These are phyloP conservation scores for Cylindrotheca fusiformis DNA, from an alignment of 108 stramenopile genomes.

Conservation along the genomic window DNA sequence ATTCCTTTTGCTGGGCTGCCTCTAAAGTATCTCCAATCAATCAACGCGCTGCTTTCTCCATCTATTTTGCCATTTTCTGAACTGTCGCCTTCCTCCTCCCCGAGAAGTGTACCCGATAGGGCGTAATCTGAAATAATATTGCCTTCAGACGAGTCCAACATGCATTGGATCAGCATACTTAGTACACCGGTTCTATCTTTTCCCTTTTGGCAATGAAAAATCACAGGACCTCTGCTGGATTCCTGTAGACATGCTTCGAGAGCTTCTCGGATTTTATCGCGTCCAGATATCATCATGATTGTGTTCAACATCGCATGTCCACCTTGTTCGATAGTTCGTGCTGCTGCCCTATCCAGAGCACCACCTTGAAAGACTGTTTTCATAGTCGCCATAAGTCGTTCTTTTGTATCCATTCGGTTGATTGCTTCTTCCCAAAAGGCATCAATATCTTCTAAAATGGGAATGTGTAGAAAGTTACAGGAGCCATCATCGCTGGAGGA, in stretches of 20 bases:
- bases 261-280: background rate
- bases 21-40: constrained; percentile 19
- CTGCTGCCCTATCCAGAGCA: constrained; percentile 26
- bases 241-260: constrained; percentile 13
- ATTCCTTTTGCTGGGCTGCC: constrained; percentile 21
- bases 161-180: constrained; percentile 22
- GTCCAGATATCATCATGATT: constrained; percentile 7
- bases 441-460: constrained; percentile 13
- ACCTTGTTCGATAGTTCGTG: constrained; percentile 17
- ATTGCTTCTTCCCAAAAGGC: constrained; percentile 28
- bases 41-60: constrained; percentile 1
- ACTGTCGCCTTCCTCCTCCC: background rate
- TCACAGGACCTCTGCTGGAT: background rate
- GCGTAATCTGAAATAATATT: constrained; percentile 23
- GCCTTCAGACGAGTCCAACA: constrained; percentile 6
- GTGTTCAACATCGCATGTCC: constrained; percentile 14
- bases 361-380: constrained; percentile 16
- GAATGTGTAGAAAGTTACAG: background rate
- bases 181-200: constrained; percentile 30
- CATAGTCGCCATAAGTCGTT: constrained; percentile 12
- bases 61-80: background rate
- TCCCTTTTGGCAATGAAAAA: constrained; percentile 33
- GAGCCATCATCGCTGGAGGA: background rate
- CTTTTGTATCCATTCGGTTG: constrained; percentile 6
- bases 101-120: constrained; percentile 5